phyloP scores from a whole-genome alignment of 805 yeast species.

The Saccharomycopsis babjevae region DNA sequence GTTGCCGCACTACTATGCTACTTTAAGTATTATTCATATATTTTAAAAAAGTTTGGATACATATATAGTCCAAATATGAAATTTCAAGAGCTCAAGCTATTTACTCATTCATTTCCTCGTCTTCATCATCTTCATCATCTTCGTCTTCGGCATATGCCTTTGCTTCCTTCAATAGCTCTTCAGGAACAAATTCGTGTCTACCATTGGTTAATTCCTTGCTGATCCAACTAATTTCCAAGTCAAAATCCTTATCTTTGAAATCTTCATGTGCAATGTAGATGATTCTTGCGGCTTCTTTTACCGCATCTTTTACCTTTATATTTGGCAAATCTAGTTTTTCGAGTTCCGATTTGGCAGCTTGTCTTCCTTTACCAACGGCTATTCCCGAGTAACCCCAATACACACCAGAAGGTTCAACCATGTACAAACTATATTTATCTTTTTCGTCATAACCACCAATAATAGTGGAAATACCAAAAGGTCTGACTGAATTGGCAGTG shows the following conservation, averaged over 20 bases:
- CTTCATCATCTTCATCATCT: constrained; percentile 64
- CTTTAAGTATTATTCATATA: too few relatives aligned
- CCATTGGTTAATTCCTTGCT: constrained; percentile 69
- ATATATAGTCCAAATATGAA: background rate
- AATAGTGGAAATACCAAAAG: constrained; percentile 89
- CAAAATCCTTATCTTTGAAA: constrained; percentile 94
- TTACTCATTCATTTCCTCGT: constrained; percentile 33
- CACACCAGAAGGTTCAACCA: constrained; percentile 96
- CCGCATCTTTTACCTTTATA: constrained; percentile 69
- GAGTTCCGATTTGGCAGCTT: constrained; percentile 91
- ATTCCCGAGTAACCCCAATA: constrained; percentile 98
- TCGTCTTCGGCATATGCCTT: constrained; percentile 74
- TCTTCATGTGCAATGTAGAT: constrained; percentile 94
- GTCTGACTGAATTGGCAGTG: constrained; percentile 92
- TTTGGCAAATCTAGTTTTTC: constrained; percentile 75
- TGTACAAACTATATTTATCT: constrained; percentile 77
- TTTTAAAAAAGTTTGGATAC: background rate
- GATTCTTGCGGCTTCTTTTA: constrained; percentile 88
- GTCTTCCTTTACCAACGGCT: constrained; percentile 97
- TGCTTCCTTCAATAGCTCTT: constrained; percentile 73
- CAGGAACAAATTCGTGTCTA: constrained; percentile 69
- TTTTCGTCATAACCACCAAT: constrained; percentile 88
- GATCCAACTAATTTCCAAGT: constrained; percentile 88
- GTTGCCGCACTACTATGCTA: background rate
- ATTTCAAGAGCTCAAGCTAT: background rate